Conservation (phyloP, 306 rosid genomes). For the Glycine soja region DNA sequence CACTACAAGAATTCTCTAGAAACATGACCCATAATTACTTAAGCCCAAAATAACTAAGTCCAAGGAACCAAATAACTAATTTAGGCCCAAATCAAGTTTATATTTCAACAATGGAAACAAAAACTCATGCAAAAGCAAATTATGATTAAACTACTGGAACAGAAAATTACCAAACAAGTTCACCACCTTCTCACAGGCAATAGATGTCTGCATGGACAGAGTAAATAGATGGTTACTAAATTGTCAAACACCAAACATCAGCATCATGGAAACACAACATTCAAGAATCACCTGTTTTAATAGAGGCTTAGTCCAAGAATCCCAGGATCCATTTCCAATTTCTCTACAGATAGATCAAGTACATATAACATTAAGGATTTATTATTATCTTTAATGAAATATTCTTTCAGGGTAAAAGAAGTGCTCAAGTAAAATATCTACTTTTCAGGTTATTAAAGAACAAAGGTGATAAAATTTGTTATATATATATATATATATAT, state of each 20-base stretch:
- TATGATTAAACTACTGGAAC: slow-evolving; percentile 29
- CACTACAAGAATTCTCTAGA: no score
- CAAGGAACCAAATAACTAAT: no score
- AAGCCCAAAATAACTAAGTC: no score
- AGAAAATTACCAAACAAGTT: slow-evolving; percentile 52
- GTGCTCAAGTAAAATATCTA: not conserved
- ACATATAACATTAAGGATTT: slow-evolving; percentile 33
- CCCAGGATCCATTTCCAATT: slow-evolving; percentile 78
- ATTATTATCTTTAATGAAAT: slow-evolving; percentile 2
- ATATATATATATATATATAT: not conserved
- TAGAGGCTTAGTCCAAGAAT: slow-evolving; percentile 78
- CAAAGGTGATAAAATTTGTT: slow-evolving; percentile 3
- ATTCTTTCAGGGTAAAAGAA: slow-evolving; percentile 4
- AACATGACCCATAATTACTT: no score
- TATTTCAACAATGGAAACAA: no score
- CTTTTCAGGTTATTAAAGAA: slow-evolving; percentile 13
- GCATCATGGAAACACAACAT: slow-evolving; percentile 31
- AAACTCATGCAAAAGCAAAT: slow-evolving; percentile 40
- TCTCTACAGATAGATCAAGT: slow-evolving; percentile 57
- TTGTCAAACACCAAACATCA: slow-evolving; percentile 24
- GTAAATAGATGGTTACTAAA: slow-evolving; percentile 38
- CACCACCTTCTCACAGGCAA: slow-evolving; percentile 80
- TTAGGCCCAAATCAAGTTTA: no score
- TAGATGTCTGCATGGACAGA: slow-evolving; percentile 63
- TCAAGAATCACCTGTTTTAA: slow-evolving; percentile 62